These are phyloP conservation scores for Daldinia vernicosa DNA, from an alignment of 495 filamentous ascomycete genomes.

Conservation along the genomic window DNA sequence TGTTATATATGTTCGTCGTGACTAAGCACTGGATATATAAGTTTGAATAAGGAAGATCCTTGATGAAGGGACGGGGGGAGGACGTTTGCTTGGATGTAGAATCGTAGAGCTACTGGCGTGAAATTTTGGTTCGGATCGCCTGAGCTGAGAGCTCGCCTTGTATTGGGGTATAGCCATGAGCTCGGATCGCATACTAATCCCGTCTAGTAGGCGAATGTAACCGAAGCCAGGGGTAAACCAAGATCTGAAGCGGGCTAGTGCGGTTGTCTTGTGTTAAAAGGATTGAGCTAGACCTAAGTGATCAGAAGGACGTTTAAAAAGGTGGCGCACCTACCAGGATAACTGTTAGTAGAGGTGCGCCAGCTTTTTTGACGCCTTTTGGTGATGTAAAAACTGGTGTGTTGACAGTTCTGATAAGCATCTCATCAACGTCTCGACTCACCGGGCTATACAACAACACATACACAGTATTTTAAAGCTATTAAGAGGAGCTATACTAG, in stretches of 20 bases:
- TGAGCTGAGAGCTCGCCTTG: slow-evolving; percentile 23
- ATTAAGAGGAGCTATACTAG: background rate
- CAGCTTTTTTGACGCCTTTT: too few relatives aligned
- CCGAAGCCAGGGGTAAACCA: slow-evolving; percentile 40
- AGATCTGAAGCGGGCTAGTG: slow-evolving; percentile 29
- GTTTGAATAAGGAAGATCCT: slow-evolving; percentile 8
- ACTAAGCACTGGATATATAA: slow-evolving; percentile 3
- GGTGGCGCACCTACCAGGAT: too few relatives aligned
- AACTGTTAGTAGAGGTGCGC: too few relatives aligned
- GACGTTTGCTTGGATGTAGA: background rate
- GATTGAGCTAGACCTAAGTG: slow-evolving; percentile 1
- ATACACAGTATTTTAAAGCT: background rate
- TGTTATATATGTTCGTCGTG: background rate
- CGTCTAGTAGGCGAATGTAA: slow-evolving; percentile 31
- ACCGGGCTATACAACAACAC: background rate
- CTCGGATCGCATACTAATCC: slow-evolving; percentile 37
- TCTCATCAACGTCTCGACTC: background rate
- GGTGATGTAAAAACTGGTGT: background rate
- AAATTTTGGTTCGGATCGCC: background rate
- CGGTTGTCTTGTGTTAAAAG: background rate
- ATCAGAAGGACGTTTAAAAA: too few relatives aligned
- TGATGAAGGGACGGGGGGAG: background rate
- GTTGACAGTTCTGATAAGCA: slow-evolving; percentile 6
- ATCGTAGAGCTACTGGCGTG: background rate
- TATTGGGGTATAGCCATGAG: slow-evolving; percentile 15